Percentiles rank a stretch among this genome's conserved stretches.
Evolutionary conservation across 2,329 filamentous ascomycete genomes (phyloP).

Genomic region (Aspergillus neoniger): DNA sequence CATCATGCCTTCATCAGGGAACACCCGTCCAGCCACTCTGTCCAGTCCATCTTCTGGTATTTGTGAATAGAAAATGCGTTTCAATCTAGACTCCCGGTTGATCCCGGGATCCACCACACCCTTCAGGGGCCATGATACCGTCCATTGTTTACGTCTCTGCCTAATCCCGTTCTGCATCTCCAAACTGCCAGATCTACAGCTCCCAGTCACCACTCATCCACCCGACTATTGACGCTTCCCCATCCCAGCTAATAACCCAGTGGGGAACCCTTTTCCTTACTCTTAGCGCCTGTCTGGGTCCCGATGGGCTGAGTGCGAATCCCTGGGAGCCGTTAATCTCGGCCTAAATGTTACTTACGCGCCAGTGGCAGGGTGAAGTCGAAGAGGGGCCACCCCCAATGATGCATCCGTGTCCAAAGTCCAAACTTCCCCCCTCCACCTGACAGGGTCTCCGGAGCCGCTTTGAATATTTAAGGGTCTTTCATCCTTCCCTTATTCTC

Average conservation of each 20-base stretch:
- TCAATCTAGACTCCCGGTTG: background rate
- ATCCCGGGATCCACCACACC: background rate
- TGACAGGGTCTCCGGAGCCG: conserved; percentile 5
- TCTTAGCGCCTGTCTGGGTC: conserved; percentile 11
- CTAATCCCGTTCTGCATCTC: conserved; percentile 19
- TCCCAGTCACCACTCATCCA: conserved; percentile 8
- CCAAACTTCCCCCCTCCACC: conserved; percentile 7
- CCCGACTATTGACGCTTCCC: conserved; percentile 19
- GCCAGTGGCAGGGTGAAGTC: background rate
- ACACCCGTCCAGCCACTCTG: too few species aligned
- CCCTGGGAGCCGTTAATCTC: conserved; percentile 1
- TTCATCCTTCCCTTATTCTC: background rate
- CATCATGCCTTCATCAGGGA: too few species aligned
- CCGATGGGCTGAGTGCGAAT: background rate
- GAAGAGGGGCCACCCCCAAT: background rate
- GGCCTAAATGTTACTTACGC: conserved; percentile 1
- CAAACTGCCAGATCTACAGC: conserved; percentile 17
- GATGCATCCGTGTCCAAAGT: conserved; percentile 6
- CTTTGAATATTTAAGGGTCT: conserved; percentile 2
- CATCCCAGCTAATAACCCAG: conserved; percentile 19
- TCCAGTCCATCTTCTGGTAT: background rate
- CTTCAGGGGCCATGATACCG: conserved; percentile 3
- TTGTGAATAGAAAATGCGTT: background rate
- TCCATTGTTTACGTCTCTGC: conserved; percentile 21
- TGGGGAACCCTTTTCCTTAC: conserved; percentile 15